Evolutionary conservation across 2,329 filamentous ascomycete species (phyloP), one percentile per base, ranked within the genome.

Genomic region (Neurospora crassa): DNA sequence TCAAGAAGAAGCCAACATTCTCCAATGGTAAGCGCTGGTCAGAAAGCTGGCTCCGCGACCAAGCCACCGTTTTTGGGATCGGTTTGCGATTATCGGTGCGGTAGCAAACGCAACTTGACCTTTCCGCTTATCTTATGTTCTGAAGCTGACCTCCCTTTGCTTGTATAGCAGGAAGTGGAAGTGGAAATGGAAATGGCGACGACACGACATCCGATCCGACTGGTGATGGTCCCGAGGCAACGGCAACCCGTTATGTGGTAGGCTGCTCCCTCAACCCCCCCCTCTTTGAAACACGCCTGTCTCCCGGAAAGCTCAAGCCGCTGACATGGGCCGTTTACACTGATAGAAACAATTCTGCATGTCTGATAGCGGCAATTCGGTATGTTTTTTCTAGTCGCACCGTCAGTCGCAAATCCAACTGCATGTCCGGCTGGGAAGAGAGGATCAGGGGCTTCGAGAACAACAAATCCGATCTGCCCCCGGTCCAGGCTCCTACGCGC

Each of bases 331-430:
- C 42, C 59, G 45, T 41, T 47, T 73, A 29, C 78, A 94, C 4
- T 63, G 53, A 63, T 34, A 63, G 92, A 91, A 86, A 84, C 86
- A 89, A 67, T 97, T 97, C 79, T 96, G 93, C 84, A 91, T 95
- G 81, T 91, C 91, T 68, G 89, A 88, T 74, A 85, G 87, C 71
- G 86, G 87, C 78, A 82, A 84, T 75, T 81, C 85, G 76, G 85
- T 89, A 85, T 72, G 82, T 82, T 45, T 29, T 37, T 47, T 45
- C 10, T 37, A n/a, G 45, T 68, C 20, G 4, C 67, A 14, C 40
- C 63, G 67, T 45, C 40, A 63, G 37, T 63, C 67, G n/a, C 37
- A 41, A 20, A 4, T 68, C 67, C 37, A 68, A 42, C 34, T 40
- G 29, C 67, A 53, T 43, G 59, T 71, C 24, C 24, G 14, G 53